phyloP scores from a whole-genome alignment of 345 rosid genomes.

The Punica granatum region DNA sequence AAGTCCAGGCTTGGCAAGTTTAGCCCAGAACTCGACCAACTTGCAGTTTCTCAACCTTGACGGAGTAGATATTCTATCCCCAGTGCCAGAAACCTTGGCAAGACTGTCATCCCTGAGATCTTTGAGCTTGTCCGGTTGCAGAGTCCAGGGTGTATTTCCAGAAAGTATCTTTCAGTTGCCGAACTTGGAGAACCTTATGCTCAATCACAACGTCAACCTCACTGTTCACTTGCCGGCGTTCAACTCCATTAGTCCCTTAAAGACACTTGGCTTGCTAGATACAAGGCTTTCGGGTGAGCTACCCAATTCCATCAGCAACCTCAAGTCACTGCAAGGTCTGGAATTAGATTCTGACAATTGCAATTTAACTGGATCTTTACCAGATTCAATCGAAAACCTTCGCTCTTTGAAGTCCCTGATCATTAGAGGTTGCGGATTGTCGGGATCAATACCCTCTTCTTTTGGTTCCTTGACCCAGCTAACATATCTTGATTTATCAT shows the following conservation, averaged over 20 bases:
- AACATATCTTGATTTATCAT: neutral
- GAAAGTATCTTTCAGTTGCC: conserved; percentile 1
- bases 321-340: neutral
- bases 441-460: conserved; percentile 14
- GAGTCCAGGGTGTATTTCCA: neutral
- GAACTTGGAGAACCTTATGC: neutral
- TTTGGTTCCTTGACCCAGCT: conserved; percentile 16
- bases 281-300: conserved; percentile 8
- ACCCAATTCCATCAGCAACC: conserved; percentile 2
- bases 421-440: neutral
- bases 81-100: neutral
- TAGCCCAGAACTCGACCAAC: neutral
- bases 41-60: neutral
- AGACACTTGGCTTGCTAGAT: neutral
- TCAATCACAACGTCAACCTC: neutral
- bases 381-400: conserved; percentile 6
- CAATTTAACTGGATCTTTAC: conserved; percentile 2
- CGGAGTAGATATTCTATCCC: neutral
- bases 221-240: neutral
- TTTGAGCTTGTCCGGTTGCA: neutral
- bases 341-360: neutral
- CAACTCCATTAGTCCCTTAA: neutral
- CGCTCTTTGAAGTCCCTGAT: neutral
- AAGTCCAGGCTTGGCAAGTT: neutral
- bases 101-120: neutral